These are phyloP conservation scores for Yamadazyma scolyti DNA, from an alignment of 805 yeast species.

Conservation along the genomic window DNA sequence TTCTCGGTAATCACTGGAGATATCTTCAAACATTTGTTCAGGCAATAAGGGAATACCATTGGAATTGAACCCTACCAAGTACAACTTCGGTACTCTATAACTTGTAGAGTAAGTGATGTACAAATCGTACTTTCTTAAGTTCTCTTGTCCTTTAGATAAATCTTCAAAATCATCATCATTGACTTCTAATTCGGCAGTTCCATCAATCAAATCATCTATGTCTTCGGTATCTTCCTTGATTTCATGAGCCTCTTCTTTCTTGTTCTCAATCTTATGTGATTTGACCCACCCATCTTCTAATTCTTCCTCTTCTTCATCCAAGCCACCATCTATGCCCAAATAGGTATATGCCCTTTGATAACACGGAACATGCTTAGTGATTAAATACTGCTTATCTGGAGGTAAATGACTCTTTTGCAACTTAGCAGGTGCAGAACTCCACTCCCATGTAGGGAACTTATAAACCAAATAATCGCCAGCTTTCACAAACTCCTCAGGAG, in stretches of 20 bases:
- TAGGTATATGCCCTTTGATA: slow-evolving; percentile 63
- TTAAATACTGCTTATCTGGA: slow-evolving; percentile 76
- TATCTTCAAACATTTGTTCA: slow-evolving; percentile 90
- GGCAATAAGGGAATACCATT: slow-evolving; percentile 87
- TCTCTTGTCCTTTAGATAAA: slow-evolving; percentile 20
- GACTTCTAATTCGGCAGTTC: slow-evolving; percentile 34
- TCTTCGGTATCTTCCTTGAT: slow-evolving; percentile 21
- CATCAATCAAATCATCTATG: slow-evolving; percentile 45
- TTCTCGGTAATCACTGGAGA: slow-evolving; percentile 84
- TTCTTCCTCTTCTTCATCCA: slow-evolving; percentile 33
- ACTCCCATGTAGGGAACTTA: slow-evolving; percentile 96
- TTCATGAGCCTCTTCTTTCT: slow-evolving; percentile 41
- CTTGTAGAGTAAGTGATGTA: slow-evolving; percentile 93
- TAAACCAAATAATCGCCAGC: slow-evolving; percentile 93
- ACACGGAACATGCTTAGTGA: slow-evolving; percentile 88
- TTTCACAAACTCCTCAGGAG: slow-evolving; percentile 90
- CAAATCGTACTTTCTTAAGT: slow-evolving; percentile 74
- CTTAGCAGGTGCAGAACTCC: slow-evolving; percentile 47
- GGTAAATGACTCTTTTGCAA: slow-evolving; percentile 70
- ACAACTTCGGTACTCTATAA: slow-evolving; percentile 93
- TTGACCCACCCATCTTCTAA: slow-evolving; percentile 62
- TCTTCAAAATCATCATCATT: slow-evolving; percentile 32
- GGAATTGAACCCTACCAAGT: slow-evolving; percentile 79
- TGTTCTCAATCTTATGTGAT: slow-evolving; percentile 37
- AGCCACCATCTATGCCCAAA: slow-evolving; percentile 40